Percentiles rank a stretch among this genome's conserved stretches.
Conservation (phyloP, 2,329 filamentous ascomycete genomes). For the Magnaporthiopsis poae region DNA sequence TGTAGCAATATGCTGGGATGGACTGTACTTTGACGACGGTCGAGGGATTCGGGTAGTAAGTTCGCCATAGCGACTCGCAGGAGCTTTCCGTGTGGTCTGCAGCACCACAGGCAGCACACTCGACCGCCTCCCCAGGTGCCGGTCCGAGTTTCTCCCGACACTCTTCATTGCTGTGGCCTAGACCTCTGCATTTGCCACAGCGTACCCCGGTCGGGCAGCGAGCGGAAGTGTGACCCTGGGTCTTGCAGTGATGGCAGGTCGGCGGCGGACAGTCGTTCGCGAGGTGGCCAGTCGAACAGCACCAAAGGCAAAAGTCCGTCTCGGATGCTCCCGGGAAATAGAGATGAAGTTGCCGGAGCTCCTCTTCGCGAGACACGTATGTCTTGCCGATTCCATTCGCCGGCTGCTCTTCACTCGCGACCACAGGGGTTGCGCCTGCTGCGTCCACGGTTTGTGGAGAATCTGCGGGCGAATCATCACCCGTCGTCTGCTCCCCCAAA, state of each 20-base stretch:
- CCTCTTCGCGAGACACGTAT: slow-evolving; percentile 18
- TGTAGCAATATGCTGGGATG: slow-evolving; percentile 45
- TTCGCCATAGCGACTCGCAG: slow-evolving; percentile 54
- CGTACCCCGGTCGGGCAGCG: slow-evolving; percentile 41
- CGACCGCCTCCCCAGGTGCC: slow-evolving; percentile 35
- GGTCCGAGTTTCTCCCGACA: slow-evolving; percentile 49
- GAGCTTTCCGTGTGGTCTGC: slow-evolving; percentile 46
- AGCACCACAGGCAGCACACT: slow-evolving; percentile 52
- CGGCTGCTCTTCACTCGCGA: background rate
- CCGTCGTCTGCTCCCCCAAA: too few species aligned
- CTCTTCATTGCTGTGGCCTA: slow-evolving; percentile 42
- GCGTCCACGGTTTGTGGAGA: background rate
- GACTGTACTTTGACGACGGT: slow-evolving; percentile 37
- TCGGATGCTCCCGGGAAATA: slow-evolving; percentile 44
- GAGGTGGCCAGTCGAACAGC: slow-evolving; percentile 38
- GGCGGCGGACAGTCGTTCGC: slow-evolving; percentile 34
- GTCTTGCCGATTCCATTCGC: background rate
- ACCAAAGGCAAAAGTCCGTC: slow-evolving; percentile 40
- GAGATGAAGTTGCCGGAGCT: slow-evolving; percentile 29
- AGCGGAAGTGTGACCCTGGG: slow-evolving; percentile 35
- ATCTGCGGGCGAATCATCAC: background rate
- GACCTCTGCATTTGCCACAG: slow-evolving; percentile 51
- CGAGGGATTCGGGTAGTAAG: slow-evolving; percentile 33
- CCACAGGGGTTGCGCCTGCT: background rate
- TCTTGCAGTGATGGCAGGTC: slow-evolving; percentile 39